A percentile compares a stretch with the other conserved stretches of the same genome.
These are phyloP conservation scores for Exidia glandulosa DNA, from an alignment of 768 basidiomycete species.

Conservation along the genomic window DNA sequence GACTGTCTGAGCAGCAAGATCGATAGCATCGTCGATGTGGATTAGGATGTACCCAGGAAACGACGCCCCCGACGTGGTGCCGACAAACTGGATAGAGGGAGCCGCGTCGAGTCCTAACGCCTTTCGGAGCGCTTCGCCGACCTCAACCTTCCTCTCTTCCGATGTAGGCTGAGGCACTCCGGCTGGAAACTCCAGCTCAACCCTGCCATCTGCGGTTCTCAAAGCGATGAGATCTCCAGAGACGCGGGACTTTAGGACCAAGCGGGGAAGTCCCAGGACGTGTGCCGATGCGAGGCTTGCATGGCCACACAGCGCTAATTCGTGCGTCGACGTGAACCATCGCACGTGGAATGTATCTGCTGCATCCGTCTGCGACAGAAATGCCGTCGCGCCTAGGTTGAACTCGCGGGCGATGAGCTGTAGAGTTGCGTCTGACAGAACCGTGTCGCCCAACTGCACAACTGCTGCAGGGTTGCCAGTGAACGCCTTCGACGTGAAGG, in stretches of 20 bases:
- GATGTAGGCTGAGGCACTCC: conserved; percentile 3
- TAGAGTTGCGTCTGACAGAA: conserved; percentile 18
- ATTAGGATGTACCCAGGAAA: conserved; percentile 12
- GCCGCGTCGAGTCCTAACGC: conserved; percentile 3
- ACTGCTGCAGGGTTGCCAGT: conserved; percentile 24
- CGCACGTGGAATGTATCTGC: conserved; percentile 25
- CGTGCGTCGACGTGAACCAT: conserved; percentile 24
- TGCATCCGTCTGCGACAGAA: background rate
- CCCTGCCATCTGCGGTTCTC: conserved; percentile 2
- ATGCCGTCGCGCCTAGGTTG: conserved; percentile 15
- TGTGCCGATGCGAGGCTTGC: conserved; percentile 33
- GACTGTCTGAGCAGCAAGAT: conserved; percentile 8
- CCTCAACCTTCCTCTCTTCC: conserved; percentile 1
- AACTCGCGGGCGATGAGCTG: conserved; percentile 30
- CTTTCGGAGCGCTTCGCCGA: conserved; percentile 1
- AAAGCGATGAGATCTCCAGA: conserved; percentile 14
- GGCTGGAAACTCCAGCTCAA: conserved; percentile 17
- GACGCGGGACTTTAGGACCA: conserved; percentile 10
- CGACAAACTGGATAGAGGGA: conserved; percentile 9
- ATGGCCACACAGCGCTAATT: conserved; percentile 32
- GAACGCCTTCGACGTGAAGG: conserved; percentile 19
- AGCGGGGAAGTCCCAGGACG: too few species aligned
- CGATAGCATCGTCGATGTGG: conserved; percentile 12
- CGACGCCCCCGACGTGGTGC: conserved; percentile 2
- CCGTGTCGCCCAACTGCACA: conserved; percentile 6